phyloP scores from a whole-genome alignment of 1,284 basidiomycete genomes.

The Cerioporus squamosus region DNA sequence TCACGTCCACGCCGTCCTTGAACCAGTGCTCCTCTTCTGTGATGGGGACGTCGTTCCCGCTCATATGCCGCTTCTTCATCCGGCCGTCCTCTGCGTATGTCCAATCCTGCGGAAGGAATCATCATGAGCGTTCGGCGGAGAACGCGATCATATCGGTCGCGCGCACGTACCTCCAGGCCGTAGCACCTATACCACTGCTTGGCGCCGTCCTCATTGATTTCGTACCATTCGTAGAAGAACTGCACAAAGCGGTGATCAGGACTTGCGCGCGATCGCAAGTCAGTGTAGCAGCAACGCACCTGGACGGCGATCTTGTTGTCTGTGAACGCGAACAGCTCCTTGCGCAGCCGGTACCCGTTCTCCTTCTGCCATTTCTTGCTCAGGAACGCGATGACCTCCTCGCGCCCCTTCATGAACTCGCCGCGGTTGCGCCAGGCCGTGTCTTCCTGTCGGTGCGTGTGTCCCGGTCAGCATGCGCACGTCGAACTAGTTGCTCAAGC shows the following conservation, averaged over 20 bases:
- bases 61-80: conserved; percentile 63
- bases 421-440: conserved; percentile 66
- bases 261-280: neutral
- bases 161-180: conserved; percentile 46
- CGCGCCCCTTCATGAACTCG: conserved; percentile 52
- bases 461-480: neutral
- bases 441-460: conserved; percentile 37
- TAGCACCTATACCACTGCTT: conserved; percentile 60
- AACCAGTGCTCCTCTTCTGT: conserved; percentile 59
- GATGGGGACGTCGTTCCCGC: conserved; percentile 61
- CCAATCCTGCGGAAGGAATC: conserved; percentile 50
- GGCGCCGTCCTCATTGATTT: conserved; percentile 36
- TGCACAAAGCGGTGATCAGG: conserved; percentile 27
- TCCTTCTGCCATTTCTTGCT: conserved; percentile 61
- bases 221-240: conserved; percentile 67
- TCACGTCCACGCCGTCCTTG: conserved; percentile 43
- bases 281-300: conserved; percentile 25
- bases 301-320: conserved; percentile 64
- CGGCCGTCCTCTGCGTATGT: conserved; percentile 56
- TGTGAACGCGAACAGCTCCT: conserved; percentile 63
- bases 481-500: no score
- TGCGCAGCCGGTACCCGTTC: conserved; percentile 47
- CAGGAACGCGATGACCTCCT: conserved; percentile 54
- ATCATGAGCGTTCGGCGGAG: neutral
- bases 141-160: no score